A percentile compares a stretch with the other conserved stretches of the same genome.
phyloP scores from a whole-genome alignment of 768 basidiomycete genomes.

The Collybia nuda region DNA sequence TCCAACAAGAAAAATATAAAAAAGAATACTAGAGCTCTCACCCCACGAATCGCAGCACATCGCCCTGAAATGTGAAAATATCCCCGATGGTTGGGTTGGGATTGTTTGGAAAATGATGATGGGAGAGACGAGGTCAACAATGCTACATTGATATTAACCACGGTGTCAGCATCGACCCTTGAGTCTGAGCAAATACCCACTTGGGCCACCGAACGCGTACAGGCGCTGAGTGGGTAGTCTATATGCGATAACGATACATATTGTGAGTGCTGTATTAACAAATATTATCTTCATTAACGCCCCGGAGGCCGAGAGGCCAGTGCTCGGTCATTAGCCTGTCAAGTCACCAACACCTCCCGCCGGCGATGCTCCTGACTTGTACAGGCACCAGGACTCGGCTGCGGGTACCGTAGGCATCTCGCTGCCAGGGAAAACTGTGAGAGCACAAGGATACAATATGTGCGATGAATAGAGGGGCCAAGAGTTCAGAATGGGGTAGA shows the following conservation, averaged over 20 bases:
- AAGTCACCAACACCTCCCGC: constrained; percentile 6
- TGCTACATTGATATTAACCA: not conserved
- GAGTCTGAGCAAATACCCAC: not conserved
- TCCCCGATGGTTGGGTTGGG: no score
- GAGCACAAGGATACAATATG: no score
- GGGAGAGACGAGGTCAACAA: no score
- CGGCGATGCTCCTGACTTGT: constrained; percentile 2
- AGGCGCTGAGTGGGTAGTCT: no score
- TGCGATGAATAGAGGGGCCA: not conserved
- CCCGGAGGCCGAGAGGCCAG: no score
- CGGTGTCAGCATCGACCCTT: not conserved
- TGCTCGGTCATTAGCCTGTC: no score
- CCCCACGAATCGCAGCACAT: no score
- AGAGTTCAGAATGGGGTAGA: not conserved
- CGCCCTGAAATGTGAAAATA: no score
- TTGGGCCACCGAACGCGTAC: not conserved
- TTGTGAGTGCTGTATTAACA: not conserved
- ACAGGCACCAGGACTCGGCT: constrained; percentile 3
- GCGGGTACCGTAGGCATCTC: constrained; percentile 10
- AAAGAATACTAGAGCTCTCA: no score
- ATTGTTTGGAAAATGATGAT: no score
- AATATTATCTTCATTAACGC: not conserved
- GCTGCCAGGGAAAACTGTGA: not conserved
- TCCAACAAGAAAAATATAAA: no score
- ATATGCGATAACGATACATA: not conserved